Base-by-base conservation (phyloP, 306 rosid genomes). In the Fragaria iinumae region DNA sequence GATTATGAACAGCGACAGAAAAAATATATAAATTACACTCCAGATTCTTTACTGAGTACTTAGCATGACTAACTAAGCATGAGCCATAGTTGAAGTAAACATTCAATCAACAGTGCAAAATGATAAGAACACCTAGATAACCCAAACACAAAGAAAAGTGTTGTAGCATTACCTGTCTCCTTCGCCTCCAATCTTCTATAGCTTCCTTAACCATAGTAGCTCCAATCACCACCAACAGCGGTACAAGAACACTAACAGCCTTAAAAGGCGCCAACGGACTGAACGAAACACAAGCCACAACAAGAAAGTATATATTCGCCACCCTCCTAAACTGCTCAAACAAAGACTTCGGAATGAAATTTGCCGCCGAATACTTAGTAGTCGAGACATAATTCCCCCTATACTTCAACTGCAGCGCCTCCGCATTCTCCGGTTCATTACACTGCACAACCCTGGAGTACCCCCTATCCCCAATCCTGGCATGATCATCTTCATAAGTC, bases 181-280 rank as follows among this genome's bases (percentile, higher is more conserved):
- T 89, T 81, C 98, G 88, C 86, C 93, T 87, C 98, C 98, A 93
- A 86, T 93, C 98, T 86, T 93, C 98, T 39, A 93, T 90, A 57
- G 87, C 98, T 84, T 93, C 98, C 87, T 93, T 93, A 56, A 74
- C 91, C 93, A 89, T 85, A 13, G 97, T 91, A 80, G 90, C 96
- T 64, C 98, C 98, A 81, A 91, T 89, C 64, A 93, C 98, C 66
- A 83, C 73, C 14, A 87, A 6, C 87, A 93, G 80, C 0, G 98
- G 98, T 16, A 80, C 86, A 76, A 86, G 88, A 68, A 93, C 83
- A 71, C 97, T 91, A 21, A 83, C 63, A 64, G 97, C 79, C 0
- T 91, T 69, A 67, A 76, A 93, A 77, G 98, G 97, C 9, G 97
- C 93, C 87, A 93, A 79, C 3, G 98, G 97, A 76, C 91, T 89